Base-by-base conservation (phyloP, 2,329 filamentous ascomycete genomes). In the Monilinia fructicola region DNA sequence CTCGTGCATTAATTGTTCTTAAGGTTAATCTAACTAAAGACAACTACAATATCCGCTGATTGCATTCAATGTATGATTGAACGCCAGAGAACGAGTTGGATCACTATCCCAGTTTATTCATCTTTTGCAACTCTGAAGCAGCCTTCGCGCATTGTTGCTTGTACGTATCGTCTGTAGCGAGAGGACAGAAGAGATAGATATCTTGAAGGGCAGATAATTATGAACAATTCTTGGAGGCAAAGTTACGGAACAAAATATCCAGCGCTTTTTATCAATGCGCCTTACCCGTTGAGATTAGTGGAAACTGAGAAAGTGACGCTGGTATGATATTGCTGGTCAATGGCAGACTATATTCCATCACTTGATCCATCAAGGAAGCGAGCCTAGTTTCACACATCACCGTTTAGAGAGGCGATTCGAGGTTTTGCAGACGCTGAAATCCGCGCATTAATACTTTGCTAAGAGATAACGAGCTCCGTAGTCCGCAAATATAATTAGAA, bases 401-500 rank as follows among this genome's bases (percentile, higher is more conserved):
- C 2, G 53, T 38, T 23, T 62, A 23, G 5, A 62, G 48, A 28
- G 31, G 46, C 21, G 28, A 18, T 26, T 31, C 9, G 14, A 62
- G 46, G 16, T 4, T 21, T 26, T 5, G 28, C 16, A 62, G 21
- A 42, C n/a, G 28, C 14, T 62, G 28, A 53, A 62, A 53, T 31
- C 46, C 46, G 35, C n/a, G 59, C 31, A 53, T 42, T 52, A 7
- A 53, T 16, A 52, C n/a, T 26, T 42, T 62, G 31, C 59, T 46
- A 50, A 10, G 35, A 53, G 31, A 1, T 18, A 58, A 55, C 12
- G 54, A 55, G 60, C 68, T 54, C 40, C 44, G 61, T 52, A 67
- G 48, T 62, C 68, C 60, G 28, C 11, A 10, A n/a, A 68, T 64
- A 14, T 40, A 21, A 23, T 68, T 35, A 14, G 67, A 68, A 68